Percentiles rank a stretch among this genome's conserved stretches.
These are phyloP conservation scores for Hypocreales sp. DNA, from an alignment of 2,329 filamentous ascomycete genomes.

Conservation along the genomic window DNA sequence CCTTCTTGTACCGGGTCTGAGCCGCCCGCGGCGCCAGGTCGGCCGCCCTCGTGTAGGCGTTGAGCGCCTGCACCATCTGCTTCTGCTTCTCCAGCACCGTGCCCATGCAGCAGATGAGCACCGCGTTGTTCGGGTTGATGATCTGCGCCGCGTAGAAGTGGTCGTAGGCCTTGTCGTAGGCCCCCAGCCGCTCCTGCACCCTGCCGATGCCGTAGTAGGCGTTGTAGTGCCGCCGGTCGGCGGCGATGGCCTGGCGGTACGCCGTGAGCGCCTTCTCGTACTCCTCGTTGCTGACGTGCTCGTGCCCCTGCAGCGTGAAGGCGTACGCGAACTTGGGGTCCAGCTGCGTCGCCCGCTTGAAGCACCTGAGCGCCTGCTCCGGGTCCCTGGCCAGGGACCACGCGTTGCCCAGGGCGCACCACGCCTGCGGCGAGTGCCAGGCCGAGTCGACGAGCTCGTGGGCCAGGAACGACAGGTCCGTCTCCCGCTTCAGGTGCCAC, in stretches of 20 bases:
- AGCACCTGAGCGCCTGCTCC: conserved; percentile 86
- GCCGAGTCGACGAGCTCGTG: conserved; percentile 80
- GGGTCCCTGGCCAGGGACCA: conserved; percentile 88
- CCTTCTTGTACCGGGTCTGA: conserved; percentile 84
- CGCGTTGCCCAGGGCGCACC: conserved; percentile 90
- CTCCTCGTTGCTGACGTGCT: conserved; percentile 91
- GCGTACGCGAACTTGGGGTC: conserved; percentile 87
- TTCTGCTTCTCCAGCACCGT: conserved; percentile 80
- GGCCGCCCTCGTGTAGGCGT: conserved; percentile 70
- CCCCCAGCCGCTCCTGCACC: conserved; percentile 81
- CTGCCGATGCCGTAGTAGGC: conserved; percentile 85
- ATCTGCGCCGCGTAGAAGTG: conserved; percentile 78
- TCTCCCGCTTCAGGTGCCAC: conserved; percentile 93
- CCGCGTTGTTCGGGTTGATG: conserved; percentile 89
- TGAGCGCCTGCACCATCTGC: conserved; percentile 61
- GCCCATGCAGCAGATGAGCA: conserved; percentile 85
- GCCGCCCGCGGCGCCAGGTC: conserved; percentile 68
- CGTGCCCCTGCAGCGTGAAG: conserved; percentile 89
- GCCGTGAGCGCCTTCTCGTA: conserved; percentile 85
- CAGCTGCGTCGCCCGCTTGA: conserved; percentile 84
- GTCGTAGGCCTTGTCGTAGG: conserved; percentile 77
- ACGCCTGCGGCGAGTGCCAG: conserved; percentile 83
- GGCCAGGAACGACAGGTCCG: conserved; percentile 79
- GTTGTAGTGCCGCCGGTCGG: conserved; percentile 85
- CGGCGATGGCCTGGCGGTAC: conserved; percentile 73